Percentiles rank a stretch among this genome's conserved stretches.
phyloP scores from a whole-genome alignment of 345 rosid genomes.

The Eucalyptus fibrosa region DNA sequence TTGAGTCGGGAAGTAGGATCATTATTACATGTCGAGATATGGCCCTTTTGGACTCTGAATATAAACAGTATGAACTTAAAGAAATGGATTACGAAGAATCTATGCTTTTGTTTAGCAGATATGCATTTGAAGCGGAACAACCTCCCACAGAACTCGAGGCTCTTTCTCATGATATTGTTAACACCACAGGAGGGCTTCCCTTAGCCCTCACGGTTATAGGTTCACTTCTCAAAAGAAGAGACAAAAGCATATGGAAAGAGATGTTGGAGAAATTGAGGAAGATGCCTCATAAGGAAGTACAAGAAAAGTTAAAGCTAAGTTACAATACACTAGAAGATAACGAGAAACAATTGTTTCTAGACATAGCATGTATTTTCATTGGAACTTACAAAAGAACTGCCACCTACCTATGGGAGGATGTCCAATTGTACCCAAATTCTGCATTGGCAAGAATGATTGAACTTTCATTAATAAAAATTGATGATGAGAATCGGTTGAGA shows the following conservation, averaged over 20 bases:
- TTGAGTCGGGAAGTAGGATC: too few species aligned
- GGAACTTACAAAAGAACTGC: neutral
- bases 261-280: accelerated
- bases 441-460: too few species aligned
- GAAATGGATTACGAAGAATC: accelerated
- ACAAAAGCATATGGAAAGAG: too few species aligned
- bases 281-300: accelerated
- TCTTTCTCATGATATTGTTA: too few species aligned
- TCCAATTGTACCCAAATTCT: too few species aligned
- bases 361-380: neutral
- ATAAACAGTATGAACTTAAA: too few species aligned
- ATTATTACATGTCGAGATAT: too few species aligned
- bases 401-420: neutral
- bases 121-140: accelerated
- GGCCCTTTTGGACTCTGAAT: too few species aligned
- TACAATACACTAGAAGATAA: accelerated
- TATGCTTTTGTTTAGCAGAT: neutral
- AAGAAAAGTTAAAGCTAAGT: too few species aligned
- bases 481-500: accelerated
- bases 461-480: too few species aligned
- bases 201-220: neutral
- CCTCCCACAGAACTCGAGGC: accelerated
- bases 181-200: neutral
- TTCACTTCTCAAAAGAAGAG: too few species aligned
- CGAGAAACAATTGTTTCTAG: neutral